A percentile compares a stretch with the other conserved stretches of the same genome.
phyloP scores from a whole-genome alignment of 148 eudicot species.

The Fagopyrum homotropicum region DNA sequence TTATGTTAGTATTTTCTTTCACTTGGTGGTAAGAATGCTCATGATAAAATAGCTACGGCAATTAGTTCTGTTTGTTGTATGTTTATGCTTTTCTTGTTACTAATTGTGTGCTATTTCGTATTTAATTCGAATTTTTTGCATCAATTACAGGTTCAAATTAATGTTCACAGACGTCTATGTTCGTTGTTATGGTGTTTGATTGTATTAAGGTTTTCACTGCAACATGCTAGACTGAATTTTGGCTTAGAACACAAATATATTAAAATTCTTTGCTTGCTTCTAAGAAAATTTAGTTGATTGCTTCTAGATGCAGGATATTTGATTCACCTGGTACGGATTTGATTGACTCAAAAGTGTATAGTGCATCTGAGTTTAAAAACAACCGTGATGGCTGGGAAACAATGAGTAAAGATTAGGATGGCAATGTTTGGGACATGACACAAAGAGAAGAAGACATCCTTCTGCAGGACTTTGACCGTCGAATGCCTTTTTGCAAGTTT shows the following conservation, averaged over 20 bases:
- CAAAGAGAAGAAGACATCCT: conserved; percentile 96
- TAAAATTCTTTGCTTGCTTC: background rate
- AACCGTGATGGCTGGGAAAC: conserved; percentile 99
- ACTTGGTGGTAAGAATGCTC: background rate
- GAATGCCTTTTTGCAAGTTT: conserved; percentile 84
- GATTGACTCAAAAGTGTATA: conserved; percentile 32
- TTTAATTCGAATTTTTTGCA: no score
- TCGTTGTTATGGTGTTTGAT: no score
- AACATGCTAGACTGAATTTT: background rate
- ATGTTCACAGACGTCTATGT: no score
- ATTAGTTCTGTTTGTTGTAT: background rate
- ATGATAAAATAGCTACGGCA: background rate
- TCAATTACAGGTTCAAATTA: no score
- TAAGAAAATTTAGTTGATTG: background rate
- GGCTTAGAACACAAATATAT: background rate
- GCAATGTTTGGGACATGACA: conserved; percentile 92
- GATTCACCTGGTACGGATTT: conserved; percentile 53
- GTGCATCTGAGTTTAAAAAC: conserved; percentile 61
- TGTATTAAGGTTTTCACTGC: background rate
- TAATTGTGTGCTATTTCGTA: no score
- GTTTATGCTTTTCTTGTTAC: no score
- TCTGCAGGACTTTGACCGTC: conserved; percentile 93
- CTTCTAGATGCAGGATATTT: conserved; percentile 58
- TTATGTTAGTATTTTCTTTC: background rate
- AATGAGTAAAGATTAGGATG: conserved; percentile 64